These are phyloP conservation scores for Vigna hirtella DNA, from an alignment of 306 rosid genomes.

Conservation along the genomic window DNA sequence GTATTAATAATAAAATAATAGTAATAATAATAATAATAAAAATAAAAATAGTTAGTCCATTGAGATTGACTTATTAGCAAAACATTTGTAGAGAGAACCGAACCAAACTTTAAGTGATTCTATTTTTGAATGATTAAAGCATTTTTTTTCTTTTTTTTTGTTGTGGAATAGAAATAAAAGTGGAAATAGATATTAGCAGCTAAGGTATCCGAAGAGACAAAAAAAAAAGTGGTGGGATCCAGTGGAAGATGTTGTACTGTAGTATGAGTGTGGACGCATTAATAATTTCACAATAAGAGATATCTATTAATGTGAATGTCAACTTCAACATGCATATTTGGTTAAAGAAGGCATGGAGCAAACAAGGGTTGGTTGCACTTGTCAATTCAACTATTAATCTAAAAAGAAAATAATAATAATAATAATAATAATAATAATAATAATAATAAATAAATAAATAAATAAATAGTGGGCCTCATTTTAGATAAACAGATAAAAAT, in stretches of 20 bases:
- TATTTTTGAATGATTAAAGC: no score
- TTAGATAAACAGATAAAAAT: not conserved
- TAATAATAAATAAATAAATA: not conserved
- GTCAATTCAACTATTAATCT: slow-evolving; percentile 8
- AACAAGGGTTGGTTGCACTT: slow-evolving; percentile 14
- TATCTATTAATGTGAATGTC: not conserved
- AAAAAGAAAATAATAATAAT: no score
- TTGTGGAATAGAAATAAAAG: no score
- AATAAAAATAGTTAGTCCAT: no score
- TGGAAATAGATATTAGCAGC: no score
- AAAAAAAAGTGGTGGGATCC: slow-evolving; percentile 32
- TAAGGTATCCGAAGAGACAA: slow-evolving; percentile 26
- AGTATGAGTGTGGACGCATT: slow-evolving; percentile 1
- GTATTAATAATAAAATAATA: no score
- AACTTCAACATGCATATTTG: not conserved
- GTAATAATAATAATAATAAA: no score
- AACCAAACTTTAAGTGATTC: no score
- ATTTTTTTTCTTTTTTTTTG: no score
- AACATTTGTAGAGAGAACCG: no score
- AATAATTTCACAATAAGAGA: not conserved
- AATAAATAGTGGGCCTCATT: slow-evolving; percentile 7
- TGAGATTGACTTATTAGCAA: no score
- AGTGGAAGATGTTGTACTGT: slow-evolving; percentile 22
- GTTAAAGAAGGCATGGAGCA: slow-evolving; percentile 36
- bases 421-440: no score